Conservation (phyloP, 2,329 filamentous ascomycete species). For the Corynespora cassiicola region DNA sequence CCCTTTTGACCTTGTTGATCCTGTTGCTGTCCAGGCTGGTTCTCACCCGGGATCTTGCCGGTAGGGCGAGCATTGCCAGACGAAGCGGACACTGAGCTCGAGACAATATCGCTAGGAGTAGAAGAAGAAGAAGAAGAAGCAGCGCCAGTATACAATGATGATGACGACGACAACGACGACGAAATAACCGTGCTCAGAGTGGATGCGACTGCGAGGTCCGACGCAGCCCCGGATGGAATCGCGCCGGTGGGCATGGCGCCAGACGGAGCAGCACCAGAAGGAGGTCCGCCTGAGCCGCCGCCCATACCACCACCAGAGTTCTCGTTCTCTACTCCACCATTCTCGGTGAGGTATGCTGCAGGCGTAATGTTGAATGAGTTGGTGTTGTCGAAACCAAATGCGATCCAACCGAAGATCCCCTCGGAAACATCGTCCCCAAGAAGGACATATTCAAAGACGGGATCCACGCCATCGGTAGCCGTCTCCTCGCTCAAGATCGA, state of each 20-base stretch:
- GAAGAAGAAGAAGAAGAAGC: conserved; percentile 1
- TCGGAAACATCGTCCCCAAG: conserved; percentile 53
- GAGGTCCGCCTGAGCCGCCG: conserved; percentile 11
- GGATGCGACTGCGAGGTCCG: conserved; percentile 7
- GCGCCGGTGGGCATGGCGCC: conserved; percentile 8
- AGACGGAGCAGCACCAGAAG: too few species aligned
- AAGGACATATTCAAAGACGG: conserved; percentile 62
- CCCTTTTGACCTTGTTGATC: conserved; percentile 8
- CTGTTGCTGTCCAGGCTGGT: conserved; percentile 4
- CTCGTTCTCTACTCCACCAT: too few species aligned
- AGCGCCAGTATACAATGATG: conserved; percentile 1
- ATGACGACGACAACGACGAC: conserved; percentile 7
- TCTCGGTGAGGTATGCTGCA: too few species aligned
- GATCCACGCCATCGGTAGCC: conserved; percentile 50
- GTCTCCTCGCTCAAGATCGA: conserved; percentile 53
- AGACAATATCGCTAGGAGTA: too few species aligned
- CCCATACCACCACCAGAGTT: too few species aligned
- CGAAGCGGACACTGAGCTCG: background rate
- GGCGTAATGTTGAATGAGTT: too few species aligned
- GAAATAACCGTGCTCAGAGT: conserved; percentile 12
- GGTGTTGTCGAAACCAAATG: too few species aligned
- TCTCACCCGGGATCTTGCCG: conserved; percentile 5
- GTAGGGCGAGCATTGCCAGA: conserved; percentile 9
- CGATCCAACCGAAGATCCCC: conserved; percentile 19
- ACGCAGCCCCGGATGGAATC: conserved; percentile 3